Evolutionary conservation across 108 stramenopile genomes (phyloP).

Genomic region (Schizochytrium sp.): DNA sequence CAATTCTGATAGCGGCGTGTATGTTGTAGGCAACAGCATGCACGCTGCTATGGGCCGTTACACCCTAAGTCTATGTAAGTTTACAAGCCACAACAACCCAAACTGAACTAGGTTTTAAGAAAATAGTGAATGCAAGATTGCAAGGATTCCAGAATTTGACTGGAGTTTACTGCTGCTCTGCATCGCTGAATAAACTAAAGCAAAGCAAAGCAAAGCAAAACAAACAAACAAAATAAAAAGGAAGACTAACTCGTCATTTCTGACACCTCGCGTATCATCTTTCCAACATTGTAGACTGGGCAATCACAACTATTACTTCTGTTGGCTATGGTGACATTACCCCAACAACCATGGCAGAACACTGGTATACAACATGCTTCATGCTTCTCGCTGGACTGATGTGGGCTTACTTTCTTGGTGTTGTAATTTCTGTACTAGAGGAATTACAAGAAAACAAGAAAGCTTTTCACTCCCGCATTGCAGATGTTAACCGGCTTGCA

Average conservation of each 20-base stretch:
- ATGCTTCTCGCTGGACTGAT: conserved; percentile 59
- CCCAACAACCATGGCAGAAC: conserved; percentile 64
- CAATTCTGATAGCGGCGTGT: background rate
- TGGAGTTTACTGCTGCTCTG: too few species aligned
- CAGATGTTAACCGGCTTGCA: conserved; percentile 4
- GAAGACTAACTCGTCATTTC: too few species aligned
- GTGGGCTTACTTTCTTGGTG: conserved; percentile 38
- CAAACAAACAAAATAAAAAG: too few species aligned
- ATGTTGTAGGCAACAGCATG: conserved; percentile 24
- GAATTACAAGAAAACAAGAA: background rate
- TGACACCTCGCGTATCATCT: too few species aligned
- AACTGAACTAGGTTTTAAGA: too few species aligned
- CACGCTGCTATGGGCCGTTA: conserved; percentile 55
- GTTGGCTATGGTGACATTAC: conserved; percentile 76
- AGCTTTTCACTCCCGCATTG: conserved; percentile 9
- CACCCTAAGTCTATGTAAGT: background rate
- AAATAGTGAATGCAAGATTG: too few species aligned
- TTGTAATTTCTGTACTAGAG: background rate
- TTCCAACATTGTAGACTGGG: conserved; percentile 62
- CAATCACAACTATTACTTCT: conserved; percentile 74
- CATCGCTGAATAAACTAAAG: conserved; percentile 60
- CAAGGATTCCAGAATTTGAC: too few species aligned
- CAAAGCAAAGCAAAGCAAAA: too few species aligned
- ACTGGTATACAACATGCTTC: conserved; percentile 50
- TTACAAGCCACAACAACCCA: too few species aligned